Base-by-base conservation (phyloP, 2,329 filamentous ascomycete species). In the Penicillium glabrum region DNA sequence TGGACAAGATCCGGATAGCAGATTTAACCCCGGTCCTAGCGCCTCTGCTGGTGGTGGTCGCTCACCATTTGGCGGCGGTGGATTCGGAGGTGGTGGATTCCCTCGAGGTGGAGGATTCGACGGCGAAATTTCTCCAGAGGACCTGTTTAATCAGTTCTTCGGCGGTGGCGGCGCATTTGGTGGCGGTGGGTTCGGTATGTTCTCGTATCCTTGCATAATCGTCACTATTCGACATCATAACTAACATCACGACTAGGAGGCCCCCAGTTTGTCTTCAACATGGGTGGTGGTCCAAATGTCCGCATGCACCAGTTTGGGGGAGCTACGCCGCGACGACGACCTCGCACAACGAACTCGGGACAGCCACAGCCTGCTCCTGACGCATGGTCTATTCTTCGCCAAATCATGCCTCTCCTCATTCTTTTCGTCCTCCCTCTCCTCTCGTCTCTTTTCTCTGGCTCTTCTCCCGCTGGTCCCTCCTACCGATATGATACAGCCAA, bases 111-210 rank as follows among this genome's bases (percentile, higher is more conserved):
- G 71, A 10, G 63, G 88, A 81, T 96, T 89, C 76, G 90, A 95
- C 54, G 92, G 95, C 59, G 93, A 98, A 72, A 90, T 99, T 67
- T 96, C 90, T 53, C 93, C 95, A 0, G 95, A 99, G 75, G 95
- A 99, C 76, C 85, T 99, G 81, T 99, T 99, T 79, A 88, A 93
- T 72, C 86, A 93, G 61, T 99, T 99, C 83, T 99, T 99, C 79
- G 91, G 91, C 47, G 92, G 90, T 43, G 88, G 82, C 9, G 77
- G 76, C 33, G 69, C 75, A 63, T 80, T 79, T 19, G 80, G 82
- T 67, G 83, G 82, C 67, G 83, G 59, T 16, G 86, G 86, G 16
- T 87, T 90, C 69, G 89, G 89, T 78, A 84, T 77, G 74, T 41
- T 41, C 11, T 27, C 33, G 13, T 16, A 14, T 33, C 7, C 31